These are phyloP conservation scores for Choiromyces venosus DNA, from an alignment of 495 filamentous ascomycete genomes.

Conservation along the genomic window DNA sequence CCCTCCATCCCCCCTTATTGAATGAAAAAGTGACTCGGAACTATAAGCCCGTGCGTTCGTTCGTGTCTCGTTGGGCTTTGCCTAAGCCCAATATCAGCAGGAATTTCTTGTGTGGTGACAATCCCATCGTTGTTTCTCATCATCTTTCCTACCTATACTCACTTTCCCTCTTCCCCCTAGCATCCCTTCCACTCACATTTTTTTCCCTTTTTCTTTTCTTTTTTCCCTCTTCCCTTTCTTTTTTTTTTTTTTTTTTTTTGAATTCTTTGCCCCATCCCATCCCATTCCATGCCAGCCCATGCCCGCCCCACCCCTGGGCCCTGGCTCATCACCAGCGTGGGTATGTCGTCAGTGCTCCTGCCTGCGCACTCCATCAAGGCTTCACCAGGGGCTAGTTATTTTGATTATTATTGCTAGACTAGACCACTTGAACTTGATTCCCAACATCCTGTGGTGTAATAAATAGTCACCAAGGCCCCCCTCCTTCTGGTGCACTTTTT, in stretches of 20 bases:
- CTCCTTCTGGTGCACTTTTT: conserved; percentile 12
- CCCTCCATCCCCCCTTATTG: background rate
- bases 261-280: background rate
- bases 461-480: conserved; percentile 35
- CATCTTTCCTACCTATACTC: conserved; percentile 15
- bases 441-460: conserved; percentile 6
- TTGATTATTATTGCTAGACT: background rate
- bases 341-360: conserved; percentile 35
- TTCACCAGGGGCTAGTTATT: conserved; percentile 27
- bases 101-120: conserved; percentile 1
- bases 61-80: background rate
- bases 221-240: background rate
- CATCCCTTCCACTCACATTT: conserved; percentile 13
- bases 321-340: conserved; percentile 10
- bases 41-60: background rate
- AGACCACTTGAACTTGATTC: background rate
- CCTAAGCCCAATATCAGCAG: background rate
- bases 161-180: conserved; percentile 8
- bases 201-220: background rate
- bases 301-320: conserved; percentile 2
- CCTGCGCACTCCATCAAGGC: conserved; percentile 10
- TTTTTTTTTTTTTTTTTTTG: background rate
- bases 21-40: background rate
- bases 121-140: conserved; percentile 1
- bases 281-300: background rate